phyloP scores from a whole-genome alignment of 176 grass and related monocot species.

The Avena insularis region DNA sequence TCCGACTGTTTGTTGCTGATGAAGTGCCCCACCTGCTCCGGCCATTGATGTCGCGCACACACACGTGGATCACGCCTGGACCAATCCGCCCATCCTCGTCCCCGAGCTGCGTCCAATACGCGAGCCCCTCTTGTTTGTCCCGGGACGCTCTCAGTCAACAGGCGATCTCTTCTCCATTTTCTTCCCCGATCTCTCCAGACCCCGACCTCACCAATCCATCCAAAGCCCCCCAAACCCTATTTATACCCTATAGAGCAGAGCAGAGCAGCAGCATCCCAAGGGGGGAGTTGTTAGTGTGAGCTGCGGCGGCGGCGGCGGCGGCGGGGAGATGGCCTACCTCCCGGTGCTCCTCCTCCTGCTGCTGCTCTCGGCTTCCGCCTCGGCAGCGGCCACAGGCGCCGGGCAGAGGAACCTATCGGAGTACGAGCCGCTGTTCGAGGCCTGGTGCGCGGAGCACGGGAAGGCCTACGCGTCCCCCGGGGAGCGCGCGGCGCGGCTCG shows the following conservation, averaged over 20 bases:
- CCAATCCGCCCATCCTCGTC: background rate
- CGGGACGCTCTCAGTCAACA: background rate
- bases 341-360: background rate
- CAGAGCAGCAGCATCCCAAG: background rate
- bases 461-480: conserved; percentile 61
- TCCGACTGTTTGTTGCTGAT: background rate
- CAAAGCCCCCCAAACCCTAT: background rate
- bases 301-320: too few species aligned
- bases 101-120: too few species aligned
- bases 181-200: background rate
- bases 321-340: conserved; percentile 21
- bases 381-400: background rate
- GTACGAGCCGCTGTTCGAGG: conserved; percentile 66
- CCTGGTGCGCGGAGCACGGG: conserved; percentile 75
- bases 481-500: conserved; percentile 65
- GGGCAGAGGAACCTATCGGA: background rate
- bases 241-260: background rate
- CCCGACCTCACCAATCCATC: background rate
- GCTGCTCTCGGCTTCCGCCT: conserved; percentile 12
- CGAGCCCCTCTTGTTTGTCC: background rate
- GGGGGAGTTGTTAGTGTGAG: too few species aligned
- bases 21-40: background rate
- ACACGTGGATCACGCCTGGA: conserved; percentile 23
- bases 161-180: background rate
- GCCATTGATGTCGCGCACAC: conserved; percentile 4